Evolutionary conservation across 1,139 yeast species (phyloP), one percentile per base, ranked within the genome.

Genomic region (Debaryomyces fabryi): DNA sequence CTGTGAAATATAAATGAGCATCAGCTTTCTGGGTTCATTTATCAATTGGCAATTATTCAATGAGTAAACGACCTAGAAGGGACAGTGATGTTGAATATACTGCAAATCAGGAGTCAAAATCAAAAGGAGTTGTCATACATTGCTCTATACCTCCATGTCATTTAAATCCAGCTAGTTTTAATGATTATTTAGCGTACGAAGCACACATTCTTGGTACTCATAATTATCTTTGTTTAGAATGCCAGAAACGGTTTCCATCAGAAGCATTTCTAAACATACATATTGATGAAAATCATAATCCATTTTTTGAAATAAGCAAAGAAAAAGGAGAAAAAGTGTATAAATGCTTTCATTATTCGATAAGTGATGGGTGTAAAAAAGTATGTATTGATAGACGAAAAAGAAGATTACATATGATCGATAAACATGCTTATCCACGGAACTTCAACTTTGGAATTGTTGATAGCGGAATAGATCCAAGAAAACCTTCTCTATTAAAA

Each of bases 241-340:
- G 88, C 57, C 56, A 58, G 12, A 64, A 60, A 39, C 61, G 59
- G 44, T 78, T 82, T 51, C 82, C 83, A 0, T 65, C 68, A 12
- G 62, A 68, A 15, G 54, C 49, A 24, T 55, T 74, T 8, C 60
- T 82, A 24, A 68, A 71, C 4, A 54, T 81, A 16, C 88, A 83
- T 55, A 69, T 81, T 4, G 71, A 72, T 30, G 87, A 82, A 52
- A 66, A 67, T 46, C 87, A 83, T 55, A 77, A 81, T 56, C 82
- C 85, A 2, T 71, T 82, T 42, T 58, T 64, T n/a, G 58, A 56
- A 21, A 64, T 73, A 2, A 56, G 59, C 39, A 58, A 60, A 44
- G 78, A 75, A 37, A 57, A 60, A 16, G 82, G 81, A 0, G 72
- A 65, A 9, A 67, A 65, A 29, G 68, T 71, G 3, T 78, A 65